Percentiles rank a stretch among this genome's conserved stretches.
phyloP scores from a whole-genome alignment of 2,329 filamentous ascomycete species.

The Clonostachys sp. region DNA sequence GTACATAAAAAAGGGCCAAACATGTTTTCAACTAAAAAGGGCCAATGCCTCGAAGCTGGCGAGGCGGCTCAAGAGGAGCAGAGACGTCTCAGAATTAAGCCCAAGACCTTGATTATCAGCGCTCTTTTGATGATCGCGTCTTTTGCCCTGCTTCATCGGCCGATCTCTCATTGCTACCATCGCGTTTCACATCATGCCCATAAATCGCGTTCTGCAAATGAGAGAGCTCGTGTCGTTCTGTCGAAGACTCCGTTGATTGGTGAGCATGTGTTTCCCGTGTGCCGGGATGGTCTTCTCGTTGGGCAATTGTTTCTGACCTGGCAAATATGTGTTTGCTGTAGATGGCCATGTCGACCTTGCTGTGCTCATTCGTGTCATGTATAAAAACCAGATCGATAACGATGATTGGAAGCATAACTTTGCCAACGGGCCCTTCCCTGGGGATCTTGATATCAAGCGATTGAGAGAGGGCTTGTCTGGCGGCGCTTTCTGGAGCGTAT shows the following conservation, averaged over 20 bases:
- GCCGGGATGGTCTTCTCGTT: not conserved
- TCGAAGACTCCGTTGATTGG: conserved; percentile 43
- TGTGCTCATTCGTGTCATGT: conserved; percentile 61
- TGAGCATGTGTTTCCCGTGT: conserved; percentile 12
- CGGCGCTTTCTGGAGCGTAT: conserved; percentile 93
- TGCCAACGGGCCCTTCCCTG: conserved; percentile 59
- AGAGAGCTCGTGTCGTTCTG: conserved; percentile 40
- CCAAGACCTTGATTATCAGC: too few species aligned
- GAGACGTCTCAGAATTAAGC: too few species aligned
- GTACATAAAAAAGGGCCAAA: too few species aligned
- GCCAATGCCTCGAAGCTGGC: too few species aligned
- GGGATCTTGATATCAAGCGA: conserved; percentile 77
- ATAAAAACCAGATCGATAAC: conserved; percentile 74
- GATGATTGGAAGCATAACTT: conserved; percentile 72
- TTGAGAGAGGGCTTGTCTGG: conserved; percentile 68
- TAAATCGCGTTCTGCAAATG: conserved; percentile 25
- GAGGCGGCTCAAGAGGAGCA: too few species aligned
- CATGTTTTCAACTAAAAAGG: too few species aligned
- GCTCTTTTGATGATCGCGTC: too few species aligned
- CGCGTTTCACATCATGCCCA: conserved; percentile 13
- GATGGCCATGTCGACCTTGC: conserved; percentile 91
- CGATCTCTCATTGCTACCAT: conserved; percentile 13
- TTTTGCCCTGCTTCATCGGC: conserved; percentile 11
- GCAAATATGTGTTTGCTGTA: conserved; percentile 20
- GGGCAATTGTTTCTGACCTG: not conserved